phyloP scores from a whole-genome alignment of 495 filamentous ascomycete species.

The Xylaria castorea region DNA sequence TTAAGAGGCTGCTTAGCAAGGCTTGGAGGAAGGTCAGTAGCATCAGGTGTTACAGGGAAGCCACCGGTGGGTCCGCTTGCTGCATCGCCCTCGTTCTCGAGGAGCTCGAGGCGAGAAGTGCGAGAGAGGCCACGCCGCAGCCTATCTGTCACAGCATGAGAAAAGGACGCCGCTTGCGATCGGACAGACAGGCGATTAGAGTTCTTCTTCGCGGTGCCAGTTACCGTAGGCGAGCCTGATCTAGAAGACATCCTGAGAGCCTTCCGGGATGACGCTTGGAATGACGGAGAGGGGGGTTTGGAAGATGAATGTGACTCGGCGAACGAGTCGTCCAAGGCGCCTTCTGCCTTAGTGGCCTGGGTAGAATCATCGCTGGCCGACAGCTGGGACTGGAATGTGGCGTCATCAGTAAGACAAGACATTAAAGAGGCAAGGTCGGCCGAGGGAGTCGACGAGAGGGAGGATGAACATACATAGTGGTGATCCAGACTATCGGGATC shows the following conservation, averaged over 20 bases:
- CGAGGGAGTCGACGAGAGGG: slow-evolving; percentile 15
- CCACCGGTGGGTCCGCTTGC: slow-evolving; percentile 34
- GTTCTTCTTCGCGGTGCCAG: slow-evolving; percentile 35
- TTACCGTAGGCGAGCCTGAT: slow-evolving; percentile 46
- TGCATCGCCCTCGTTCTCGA: slow-evolving; percentile 34
- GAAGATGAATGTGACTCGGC: slow-evolving; percentile 32
- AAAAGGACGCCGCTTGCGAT: slow-evolving; percentile 31
- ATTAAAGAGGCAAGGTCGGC: slow-evolving; percentile 9
- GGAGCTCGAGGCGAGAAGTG: slow-evolving; percentile 24
- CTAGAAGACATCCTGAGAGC: slow-evolving; percentile 31
- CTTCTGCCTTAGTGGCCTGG: slow-evolving; percentile 42
- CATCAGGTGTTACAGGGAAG: slow-evolving; percentile 58
- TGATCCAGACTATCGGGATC: slow-evolving; percentile 62
- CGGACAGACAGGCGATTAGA: slow-evolving; percentile 39
- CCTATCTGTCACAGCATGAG: slow-evolving; percentile 43
- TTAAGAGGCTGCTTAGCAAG: slow-evolving; percentile 40
- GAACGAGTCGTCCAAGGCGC: slow-evolving; percentile 42
- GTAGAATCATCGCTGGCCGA: slow-evolving; percentile 44
- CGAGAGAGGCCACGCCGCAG: slow-evolving; percentile 47
- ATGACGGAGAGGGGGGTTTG: slow-evolving; percentile 28
- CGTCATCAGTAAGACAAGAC: slow-evolving; percentile 25
- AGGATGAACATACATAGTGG: slow-evolving; percentile 59
- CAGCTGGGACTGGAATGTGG: slow-evolving; percentile 41
- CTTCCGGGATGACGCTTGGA: slow-evolving; percentile 32
- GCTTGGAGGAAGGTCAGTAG: slow-evolving; percentile 44